Conservation (phyloP, 2,329 filamentous ascomycete species). For the Trichoderma koningii region DNA sequence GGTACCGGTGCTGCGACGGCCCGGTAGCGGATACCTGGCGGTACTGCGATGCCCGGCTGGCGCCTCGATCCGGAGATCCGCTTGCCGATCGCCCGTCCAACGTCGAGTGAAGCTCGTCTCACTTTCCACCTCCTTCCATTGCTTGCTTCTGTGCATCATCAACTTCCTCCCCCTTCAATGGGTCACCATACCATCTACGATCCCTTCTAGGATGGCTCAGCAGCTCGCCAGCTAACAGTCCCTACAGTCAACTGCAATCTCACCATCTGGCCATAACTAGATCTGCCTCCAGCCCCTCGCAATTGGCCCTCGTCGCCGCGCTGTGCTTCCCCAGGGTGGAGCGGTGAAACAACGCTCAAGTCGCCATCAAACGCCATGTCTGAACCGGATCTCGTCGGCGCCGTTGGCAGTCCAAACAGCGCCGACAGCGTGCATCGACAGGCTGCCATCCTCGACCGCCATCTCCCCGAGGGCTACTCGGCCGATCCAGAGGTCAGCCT, state of each 20-base stretch:
- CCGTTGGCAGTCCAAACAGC: constrained; percentile 35
- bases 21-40: constrained; percentile 4
- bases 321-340: constrained; percentile 20
- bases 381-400: constrained; percentile 37
- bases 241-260: background rate
- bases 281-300: background rate
- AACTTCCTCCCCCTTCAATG: background rate
- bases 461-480: constrained; percentile 45
- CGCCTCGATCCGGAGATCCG: constrained; percentile 1
- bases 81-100: constrained; percentile 8
- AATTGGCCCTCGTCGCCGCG: background rate
- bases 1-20: constrained; percentile 1
- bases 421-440: constrained; percentile 37
- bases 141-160: background rate
- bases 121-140: background rate
- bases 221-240: background rate
- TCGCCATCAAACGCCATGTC: constrained; percentile 20
- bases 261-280: background rate
- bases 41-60: constrained; percentile 1
- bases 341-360: constrained; percentile 16
- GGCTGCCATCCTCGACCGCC: constrained; percentile 43
- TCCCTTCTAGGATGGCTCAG: constrained; percentile 20
- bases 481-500: constrained; percentile 44
- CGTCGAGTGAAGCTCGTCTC: background rate
- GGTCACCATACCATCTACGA: constrained; percentile 8